A percentile compares a stretch with the other conserved stretches of the same genome.
phyloP scores from a whole-genome alignment of 2,329 filamentous ascomycete species.

The Colletotrichum sp. region DNA sequence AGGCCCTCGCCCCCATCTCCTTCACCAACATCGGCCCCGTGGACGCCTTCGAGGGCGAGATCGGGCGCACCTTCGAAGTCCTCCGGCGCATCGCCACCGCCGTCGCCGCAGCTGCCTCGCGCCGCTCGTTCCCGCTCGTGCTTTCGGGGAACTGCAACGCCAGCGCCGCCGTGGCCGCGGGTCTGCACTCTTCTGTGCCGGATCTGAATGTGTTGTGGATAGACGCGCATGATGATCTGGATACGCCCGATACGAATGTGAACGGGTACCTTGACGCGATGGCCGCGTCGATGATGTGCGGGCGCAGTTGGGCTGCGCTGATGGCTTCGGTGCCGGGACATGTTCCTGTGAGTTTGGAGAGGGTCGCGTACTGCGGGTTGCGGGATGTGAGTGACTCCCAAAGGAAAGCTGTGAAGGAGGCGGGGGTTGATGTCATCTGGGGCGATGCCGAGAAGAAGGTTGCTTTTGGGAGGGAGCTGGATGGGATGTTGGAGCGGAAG shows the following conservation, averaged over 20 bases:
- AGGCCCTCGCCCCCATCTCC: conserved; percentile 23
- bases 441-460: conserved; percentile 1
- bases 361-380: not conserved
- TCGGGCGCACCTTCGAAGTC: conserved; percentile 42
- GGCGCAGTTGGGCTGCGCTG: conserved; percentile 33
- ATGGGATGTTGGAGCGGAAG: not conserved
- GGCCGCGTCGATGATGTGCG: conserved; percentile 39
- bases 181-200: conserved; percentile 25
- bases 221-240: conserved; percentile 48
- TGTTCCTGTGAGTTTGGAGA: not conserved
- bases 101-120: conserved; percentile 30
- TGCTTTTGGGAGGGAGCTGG: not conserved
- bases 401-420: not conserved
- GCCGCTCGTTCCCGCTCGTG: conserved; percentile 39
- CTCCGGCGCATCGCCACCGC: conserved; percentile 38
- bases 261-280: conserved; percentile 43
- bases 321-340: conserved; percentile 22
- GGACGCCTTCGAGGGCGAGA: conserved; percentile 43
- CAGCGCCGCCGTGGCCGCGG: conserved; percentile 39
- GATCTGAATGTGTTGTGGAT: conserved; percentile 33
- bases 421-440: not conserved
- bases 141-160: conserved; percentile 44
- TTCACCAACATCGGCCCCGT: conserved; percentile 33
- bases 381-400: not conserved
- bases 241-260: conserved; percentile 36